Conservation (phyloP, 192 early-diverging fungal species). For the Coemansia sp. region DNA sequence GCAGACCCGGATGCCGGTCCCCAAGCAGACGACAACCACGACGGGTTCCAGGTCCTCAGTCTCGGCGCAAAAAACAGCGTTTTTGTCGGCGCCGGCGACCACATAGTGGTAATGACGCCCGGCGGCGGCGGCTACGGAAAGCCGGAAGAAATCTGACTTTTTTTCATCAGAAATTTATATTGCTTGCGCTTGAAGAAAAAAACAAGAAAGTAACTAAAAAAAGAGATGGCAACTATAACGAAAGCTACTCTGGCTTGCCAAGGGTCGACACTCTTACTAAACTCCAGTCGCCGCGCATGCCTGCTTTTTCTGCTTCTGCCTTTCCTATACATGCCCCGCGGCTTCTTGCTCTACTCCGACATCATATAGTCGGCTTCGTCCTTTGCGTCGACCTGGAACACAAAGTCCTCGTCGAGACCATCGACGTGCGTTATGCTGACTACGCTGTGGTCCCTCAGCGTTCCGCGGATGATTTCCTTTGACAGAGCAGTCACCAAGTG, state of each 20-base stretch:
- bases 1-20: neutral
- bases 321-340: too few species aligned
- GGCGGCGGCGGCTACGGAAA: slow-evolving; percentile 84
- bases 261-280: too few species aligned
- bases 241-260: too few species aligned
- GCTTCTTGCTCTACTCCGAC: slow-evolving; percentile 8
- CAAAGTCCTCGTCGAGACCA: slow-evolving; percentile 30
- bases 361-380: slow-evolving; percentile 28
- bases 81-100: slow-evolving; percentile 71
- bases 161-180: neutral
- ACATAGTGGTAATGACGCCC: slow-evolving; percentile 81
- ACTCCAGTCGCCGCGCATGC: too few species aligned
- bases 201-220: neutral
- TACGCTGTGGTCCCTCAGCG: slow-evolving; percentile 57
- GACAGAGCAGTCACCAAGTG: slow-evolving; percentile 79
- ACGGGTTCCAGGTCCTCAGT: slow-evolving; percentile 54
- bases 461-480: slow-evolving; percentile 63
- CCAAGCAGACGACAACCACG: neutral
- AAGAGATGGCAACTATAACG: too few species aligned
- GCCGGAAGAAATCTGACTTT: neutral
- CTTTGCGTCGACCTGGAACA: slow-evolving; percentile 37
- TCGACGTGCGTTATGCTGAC: slow-evolving; percentile 51
- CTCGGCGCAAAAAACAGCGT: slow-evolving; percentile 90
- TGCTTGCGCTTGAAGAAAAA: neutral
- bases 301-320: too few species aligned